Base-by-base conservation (phyloP, 2,329 filamentous ascomycete species). In the Colletotrichum liaoningense region DNA sequence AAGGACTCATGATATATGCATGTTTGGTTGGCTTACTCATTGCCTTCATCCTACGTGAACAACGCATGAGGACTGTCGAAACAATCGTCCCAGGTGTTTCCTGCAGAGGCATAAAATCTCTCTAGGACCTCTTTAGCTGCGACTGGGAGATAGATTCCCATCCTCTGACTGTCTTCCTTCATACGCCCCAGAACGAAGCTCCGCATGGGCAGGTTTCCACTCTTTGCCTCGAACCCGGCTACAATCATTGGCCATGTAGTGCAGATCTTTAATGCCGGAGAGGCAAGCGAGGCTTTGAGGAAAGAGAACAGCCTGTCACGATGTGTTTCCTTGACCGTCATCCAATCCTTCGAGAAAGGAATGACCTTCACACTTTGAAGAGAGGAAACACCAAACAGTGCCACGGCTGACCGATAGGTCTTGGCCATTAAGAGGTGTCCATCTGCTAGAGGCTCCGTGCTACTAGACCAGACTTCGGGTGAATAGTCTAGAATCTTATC, bases 361-460 rank as follows among this genome's bases (percentile, higher is more conserved):
- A 83, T 66, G 5, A 81, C 70, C 2, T 77, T 76, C 5, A 81
- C 26, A 69, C 80, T 81, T 63, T 83, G 81, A 4, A 84, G 77
- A 1, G 83, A 83, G 0, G 76, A 77, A 66, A 84, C 79, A 74
- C 80, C 82, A 72, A 83, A 84, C 9, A 85, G 52, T 5, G 78
- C 75, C 7, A 79, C 75, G 2, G 83, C 77, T 14, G 77, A 76
- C 62, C 80, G 79, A 60, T 81, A 81, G 5, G 79, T 68, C 5
- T 76, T 75, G 9, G 76, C 82, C 66, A 73, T 73, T 3, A 60
- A 49, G 4, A 78, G 52, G 4, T 75, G 74, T 52, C 57, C 22
- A 70, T 46, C 19, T 52, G 46, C 1, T 64, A 57, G 1, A 67
- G 60, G 1, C 4, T 69, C 55, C 1, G 54, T 65, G 4, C 72